Conservation (phyloP, 495 filamentous ascomycete species). For the Hyphodiscus hymeniophilus region DNA sequence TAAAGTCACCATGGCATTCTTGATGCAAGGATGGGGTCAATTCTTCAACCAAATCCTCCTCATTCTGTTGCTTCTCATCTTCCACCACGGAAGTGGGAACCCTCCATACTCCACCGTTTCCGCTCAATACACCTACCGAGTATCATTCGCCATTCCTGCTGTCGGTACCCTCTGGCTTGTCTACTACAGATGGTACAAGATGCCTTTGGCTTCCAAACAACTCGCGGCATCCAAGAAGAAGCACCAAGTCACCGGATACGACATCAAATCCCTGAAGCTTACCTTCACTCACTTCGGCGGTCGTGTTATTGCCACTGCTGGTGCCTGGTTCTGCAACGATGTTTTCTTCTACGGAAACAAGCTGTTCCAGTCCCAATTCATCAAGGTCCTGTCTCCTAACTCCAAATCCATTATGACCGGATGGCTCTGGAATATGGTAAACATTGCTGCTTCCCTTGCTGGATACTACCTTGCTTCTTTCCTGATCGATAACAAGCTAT, state of each 20-base stretch:
- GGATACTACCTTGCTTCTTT: constrained; percentile 63
- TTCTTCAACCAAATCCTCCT: constrained; percentile 82
- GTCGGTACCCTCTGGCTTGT: constrained; percentile 86
- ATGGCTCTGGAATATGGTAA: constrained; percentile 88
- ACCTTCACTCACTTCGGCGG: constrained; percentile 73
- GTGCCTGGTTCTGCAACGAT: constrained; percentile 84
- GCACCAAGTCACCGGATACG: constrained; percentile 77
- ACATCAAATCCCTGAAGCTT: constrained; percentile 65
- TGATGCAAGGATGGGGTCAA: constrained; percentile 97
- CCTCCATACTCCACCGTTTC: constrained; percentile 63
- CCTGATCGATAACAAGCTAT: constrained; percentile 46
- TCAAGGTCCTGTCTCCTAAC: constrained; percentile 56
- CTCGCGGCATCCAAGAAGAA: constrained; percentile 73
- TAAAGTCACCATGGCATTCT: constrained; percentile 84
- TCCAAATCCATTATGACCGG: constrained; percentile 62
- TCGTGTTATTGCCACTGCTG: constrained; percentile 75
- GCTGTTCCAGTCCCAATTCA: constrained; percentile 87
- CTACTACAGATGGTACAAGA: constrained; percentile 86
- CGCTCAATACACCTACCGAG: constrained; percentile 75
- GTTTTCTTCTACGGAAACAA: constrained; percentile 98
- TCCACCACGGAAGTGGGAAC: constrained; percentile 61
- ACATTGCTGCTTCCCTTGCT: constrained; percentile 69
- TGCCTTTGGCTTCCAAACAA: constrained; percentile 65
- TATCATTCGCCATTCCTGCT: constrained; percentile 79
- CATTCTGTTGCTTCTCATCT: constrained; percentile 71